These are phyloP conservation scores for Cochlearia excelsa DNA, from an alignment of 345 rosid genomes.

Conservation along the genomic window DNA sequence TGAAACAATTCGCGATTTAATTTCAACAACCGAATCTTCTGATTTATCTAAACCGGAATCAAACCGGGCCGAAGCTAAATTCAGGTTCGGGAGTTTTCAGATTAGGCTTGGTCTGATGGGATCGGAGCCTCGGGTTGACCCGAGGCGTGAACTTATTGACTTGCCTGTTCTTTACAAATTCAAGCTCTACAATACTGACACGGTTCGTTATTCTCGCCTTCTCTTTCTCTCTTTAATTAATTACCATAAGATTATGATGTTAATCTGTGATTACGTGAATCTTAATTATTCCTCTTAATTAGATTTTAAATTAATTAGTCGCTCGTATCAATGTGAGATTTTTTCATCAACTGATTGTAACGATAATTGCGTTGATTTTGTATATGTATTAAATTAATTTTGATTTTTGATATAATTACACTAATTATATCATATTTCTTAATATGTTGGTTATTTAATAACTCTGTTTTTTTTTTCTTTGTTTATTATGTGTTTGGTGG, in stretches of 20 bases:
- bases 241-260: neutral
- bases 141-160: conserved; percentile 31
- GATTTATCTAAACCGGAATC: conserved; percentile 15
- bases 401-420: too few relatives aligned
- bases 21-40: neutral
- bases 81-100: conserved; percentile 15
- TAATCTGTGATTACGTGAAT: neutral
- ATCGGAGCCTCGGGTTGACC: conserved; percentile 38
- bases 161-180: conserved; percentile 65
- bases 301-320: too few relatives aligned
- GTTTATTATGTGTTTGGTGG: neutral
- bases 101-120: conserved; percentile 37
- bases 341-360: neutral
- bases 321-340: conserved; percentile 6
- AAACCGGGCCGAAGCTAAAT: conserved; percentile 20
- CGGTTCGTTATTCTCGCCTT: conserved; percentile 39
- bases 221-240: neutral
- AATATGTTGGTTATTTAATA: too few relatives aligned
- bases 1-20: too few relatives aligned
- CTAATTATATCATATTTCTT: too few relatives aligned
- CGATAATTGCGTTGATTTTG: conserved; percentile 6
- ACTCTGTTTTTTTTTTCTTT: neutral
- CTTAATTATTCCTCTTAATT: neutral
- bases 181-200: conserved; percentile 72
- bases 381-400: too few relatives aligned